phyloP scores from a whole-genome alignment of 163 green algal genomes.

The Chlamydomonas reinhardtii region DNA sequence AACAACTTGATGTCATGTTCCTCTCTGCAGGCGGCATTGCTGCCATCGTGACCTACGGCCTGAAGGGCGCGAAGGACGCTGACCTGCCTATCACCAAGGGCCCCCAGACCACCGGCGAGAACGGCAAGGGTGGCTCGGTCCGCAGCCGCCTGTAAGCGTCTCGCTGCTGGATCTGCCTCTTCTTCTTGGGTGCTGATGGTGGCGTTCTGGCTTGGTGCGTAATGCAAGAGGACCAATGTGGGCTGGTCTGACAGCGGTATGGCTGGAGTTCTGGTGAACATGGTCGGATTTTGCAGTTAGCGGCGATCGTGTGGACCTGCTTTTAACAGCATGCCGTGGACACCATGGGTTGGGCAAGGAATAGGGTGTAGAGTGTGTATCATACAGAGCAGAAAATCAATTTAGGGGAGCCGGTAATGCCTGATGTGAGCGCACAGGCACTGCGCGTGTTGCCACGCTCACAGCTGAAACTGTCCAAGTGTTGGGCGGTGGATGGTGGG shows the following conservation, averaged over 20 bases:
- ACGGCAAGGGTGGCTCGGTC: constrained; percentile 67
- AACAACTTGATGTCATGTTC: too few species aligned
- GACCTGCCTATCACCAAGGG: constrained; percentile 92
- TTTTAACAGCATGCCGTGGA: background rate
- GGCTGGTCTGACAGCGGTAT: background rate
- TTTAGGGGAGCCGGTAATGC: too few species aligned
- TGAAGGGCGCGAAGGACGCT: constrained; percentile 84
- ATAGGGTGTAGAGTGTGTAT: background rate
- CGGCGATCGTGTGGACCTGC: too few species aligned
- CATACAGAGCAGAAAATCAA: too few species aligned
- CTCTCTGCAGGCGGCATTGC: constrained; percentile 59
- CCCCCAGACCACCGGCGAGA: constrained; percentile 78
- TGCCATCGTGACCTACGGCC: constrained; percentile 80
- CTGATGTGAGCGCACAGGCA: too few species aligned
- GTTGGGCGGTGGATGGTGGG: too few species aligned
- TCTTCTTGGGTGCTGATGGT: background rate
- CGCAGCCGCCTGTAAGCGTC: constrained; percentile 59
- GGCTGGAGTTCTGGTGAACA: background rate
- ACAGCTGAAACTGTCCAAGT: too few species aligned
- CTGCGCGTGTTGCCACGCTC: too few species aligned
- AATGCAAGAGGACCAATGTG: background rate
- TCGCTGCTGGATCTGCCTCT: background rate
- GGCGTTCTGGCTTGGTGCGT: too few species aligned
- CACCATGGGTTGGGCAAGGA: background rate
- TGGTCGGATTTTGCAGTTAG: too few species aligned